These are phyloP conservation scores for Eutrema heterophyllum DNA, from an alignment of 345 rosid genomes.

Conservation along the genomic window DNA sequence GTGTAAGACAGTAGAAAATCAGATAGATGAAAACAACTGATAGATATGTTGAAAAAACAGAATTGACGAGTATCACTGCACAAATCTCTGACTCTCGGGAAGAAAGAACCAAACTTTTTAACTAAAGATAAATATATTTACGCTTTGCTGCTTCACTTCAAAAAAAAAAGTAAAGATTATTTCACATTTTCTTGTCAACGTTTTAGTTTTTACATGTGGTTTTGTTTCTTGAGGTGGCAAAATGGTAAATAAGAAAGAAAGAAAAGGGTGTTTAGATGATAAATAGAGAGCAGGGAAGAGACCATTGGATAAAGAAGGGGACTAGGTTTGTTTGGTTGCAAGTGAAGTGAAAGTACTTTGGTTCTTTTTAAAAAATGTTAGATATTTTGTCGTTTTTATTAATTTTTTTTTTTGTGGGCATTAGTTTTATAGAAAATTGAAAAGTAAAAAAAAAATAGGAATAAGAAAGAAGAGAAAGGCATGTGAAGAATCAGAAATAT, in stretches of 20 bases:
- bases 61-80: constrained; percentile 18
- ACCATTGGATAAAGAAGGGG: constrained; percentile 40
- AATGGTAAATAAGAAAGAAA: constrained; percentile 10
- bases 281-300: constrained; percentile 24
- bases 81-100: constrained; percentile 20
- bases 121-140: neutral
- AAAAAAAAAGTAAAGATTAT: neutral
- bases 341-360: constrained; percentile 32
- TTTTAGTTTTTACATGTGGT: neutral
- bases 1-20: constrained; percentile 9
- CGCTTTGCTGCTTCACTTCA: neutral
- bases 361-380: constrained; percentile 11
- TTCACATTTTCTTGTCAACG: neutral
- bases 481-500: constrained; percentile 36
- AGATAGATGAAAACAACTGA: constrained; percentile 17
- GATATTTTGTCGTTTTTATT: constrained; percentile 15
- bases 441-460: neutral
- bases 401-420: neutral
- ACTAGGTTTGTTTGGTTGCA: constrained; percentile 37
- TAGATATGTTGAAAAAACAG: neutral
- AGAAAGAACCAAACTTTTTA: constrained; percentile 8
- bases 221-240: neutral
- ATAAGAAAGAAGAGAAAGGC: constrained; percentile 17
- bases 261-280: constrained; percentile 19
- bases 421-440: neutral